Evolutionary conservation across 768 basidiomycete genomes (phyloP), one percentile per base, ranked within the genome.

Genomic region (Trametes gibbosa): DNA sequence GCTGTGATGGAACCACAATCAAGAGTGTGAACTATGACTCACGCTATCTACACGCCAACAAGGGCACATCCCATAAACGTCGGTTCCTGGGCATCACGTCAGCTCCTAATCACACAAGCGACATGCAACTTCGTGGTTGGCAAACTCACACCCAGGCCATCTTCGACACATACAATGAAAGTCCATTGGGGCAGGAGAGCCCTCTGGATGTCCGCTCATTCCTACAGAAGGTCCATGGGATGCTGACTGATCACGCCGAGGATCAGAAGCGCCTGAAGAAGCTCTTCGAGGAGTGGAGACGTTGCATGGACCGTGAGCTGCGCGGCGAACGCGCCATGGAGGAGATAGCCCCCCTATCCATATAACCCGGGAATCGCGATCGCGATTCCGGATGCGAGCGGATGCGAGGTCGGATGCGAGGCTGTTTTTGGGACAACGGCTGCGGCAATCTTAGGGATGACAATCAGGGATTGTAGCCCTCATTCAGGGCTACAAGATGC

Each of bases 231-330:
- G 19, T 57, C n/a, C 25, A 27, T 12, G 56, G 61, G 6, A 46
- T 56, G 50, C 23, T 34, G 1, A 62, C 49, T 0, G 61, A 62
- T 34, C 57, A 63, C n/a, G 57, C 62, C 0, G 53, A 58, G 16
- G 62, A 63, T 39, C 57, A 63, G 39, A 63, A 63, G 37, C 46
- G 50, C 34, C 49, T 63, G 1, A 32, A 45, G 6, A 25, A 41
- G 1, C 39, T 55, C 10, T n/a, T 63, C 23, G 25, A 13, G 19
- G 49, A 39, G 2, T 59, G 53, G 57, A 51, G 55, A 35, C 3
- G 6, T 8, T 6, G 9, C 1, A 27, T 5, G 0, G 57, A 59
- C 2, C 24, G 62, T 4, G 34, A 46, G 23, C 4, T 46, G 5
- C 42, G 50, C 0, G 57, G 57, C 0, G 42, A 58, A 23, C 37